A percentile compares a stretch with the other conserved stretches of the same genome.
Evolutionary conservation across 176 grass and related monocot genomes (phyloP).

Genomic region (Calamus simplicifolius): DNA sequence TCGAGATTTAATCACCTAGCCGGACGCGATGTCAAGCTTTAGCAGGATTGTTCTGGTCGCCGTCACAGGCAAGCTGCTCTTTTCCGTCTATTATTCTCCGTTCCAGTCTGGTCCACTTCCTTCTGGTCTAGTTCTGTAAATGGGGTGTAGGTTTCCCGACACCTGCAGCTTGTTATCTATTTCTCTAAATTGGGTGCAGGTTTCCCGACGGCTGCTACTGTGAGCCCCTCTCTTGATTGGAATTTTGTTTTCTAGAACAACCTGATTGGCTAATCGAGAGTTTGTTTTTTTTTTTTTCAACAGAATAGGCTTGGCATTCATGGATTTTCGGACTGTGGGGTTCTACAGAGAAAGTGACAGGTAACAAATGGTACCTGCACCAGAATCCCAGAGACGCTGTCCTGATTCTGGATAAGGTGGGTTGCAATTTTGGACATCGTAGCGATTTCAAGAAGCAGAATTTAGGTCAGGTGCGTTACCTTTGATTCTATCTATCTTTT

Average conservation of each 20-base stretch:
- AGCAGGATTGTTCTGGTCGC: slow-evolving; percentile 87
- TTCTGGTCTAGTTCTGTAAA: not conserved
- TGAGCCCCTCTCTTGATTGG: slow-evolving; percentile 55
- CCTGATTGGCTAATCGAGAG: too few species aligned
- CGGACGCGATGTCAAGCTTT: slow-evolving; percentile 59
- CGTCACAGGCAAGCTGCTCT: slow-evolving; percentile 36
- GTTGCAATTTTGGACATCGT: not conserved
- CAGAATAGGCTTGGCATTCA: not conserved
- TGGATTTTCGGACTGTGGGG: slow-evolving; percentile 29
- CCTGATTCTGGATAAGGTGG: slow-evolving; percentile 88
- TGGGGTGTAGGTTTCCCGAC: slow-evolving; percentile 64
- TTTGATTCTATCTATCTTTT: too few species aligned
- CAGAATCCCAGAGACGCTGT: slow-evolving; percentile 35
- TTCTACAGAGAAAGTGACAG: slow-evolving; percentile 81
- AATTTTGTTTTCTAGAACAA: too few species aligned
- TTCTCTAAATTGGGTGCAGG: too few species aligned
- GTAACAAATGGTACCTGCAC: slow-evolving; percentile 51
- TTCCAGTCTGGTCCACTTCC: too few species aligned
- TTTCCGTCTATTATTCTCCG: slow-evolving; percentile 2
- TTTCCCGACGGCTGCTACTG: slow-evolving; percentile 23
- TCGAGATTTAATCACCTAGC: slow-evolving; percentile 60
- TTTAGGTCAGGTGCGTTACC: too few species aligned
- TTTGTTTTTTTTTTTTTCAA: too few species aligned
- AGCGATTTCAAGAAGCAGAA: not conserved
- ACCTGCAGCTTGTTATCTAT: slow-evolving; percentile 5